Evolutionary conservation across 2,329 filamentous ascomycete species (phyloP), one percentile per base, ranked within the genome.

Genomic region (Talaromyces rugulosus): DNA sequence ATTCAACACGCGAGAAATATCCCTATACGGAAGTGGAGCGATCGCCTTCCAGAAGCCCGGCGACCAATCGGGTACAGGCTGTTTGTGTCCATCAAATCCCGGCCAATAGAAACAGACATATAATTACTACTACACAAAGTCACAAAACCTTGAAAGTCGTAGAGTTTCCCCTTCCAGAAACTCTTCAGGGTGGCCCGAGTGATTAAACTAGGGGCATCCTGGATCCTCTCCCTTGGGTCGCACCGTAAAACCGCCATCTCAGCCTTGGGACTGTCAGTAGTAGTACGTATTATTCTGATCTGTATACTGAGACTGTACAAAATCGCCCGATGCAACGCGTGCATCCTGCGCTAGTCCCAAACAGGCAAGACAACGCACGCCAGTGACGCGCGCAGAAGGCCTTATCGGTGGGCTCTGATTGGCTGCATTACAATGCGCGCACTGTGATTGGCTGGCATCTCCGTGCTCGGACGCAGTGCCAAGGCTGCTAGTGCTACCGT

Each of bases 1-100:
- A 23, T 23, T 23, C 23, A 23, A 28, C 60, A 62, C 60, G 56
- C 56, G 60, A 62, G 56, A 58, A 58, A 50, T 50, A 42, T 58
- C 56, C 56, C 33, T 42, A 58, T 57, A 33, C 7, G 55, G 59
- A 31, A 42, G n/a, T 28, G 42, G 50, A 53, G 50, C 44, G 23
- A 14, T 9, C 44, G 44, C 18, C 44, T 47, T 47, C 44, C 44
- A 47, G 44, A 47, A 47, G 44, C n/a, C 44, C n/a, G 44, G 18
- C n/a, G 4, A 16, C 44, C 44, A 47, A 27, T 47, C 44, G 44
- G 44, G 44, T 27, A 12, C 14, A 5, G 14, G 14, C n/a, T 42
- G 14, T 16, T 18, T n/a, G 14, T n/a, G 44, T 47, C 18, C 5
- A 27, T 4, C 18, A 40, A 36, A 18, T 2, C 44, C 23, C 11